Conservation (phyloP, 352 stramenopile genomes). For the Globisporangium splendens region DNA sequence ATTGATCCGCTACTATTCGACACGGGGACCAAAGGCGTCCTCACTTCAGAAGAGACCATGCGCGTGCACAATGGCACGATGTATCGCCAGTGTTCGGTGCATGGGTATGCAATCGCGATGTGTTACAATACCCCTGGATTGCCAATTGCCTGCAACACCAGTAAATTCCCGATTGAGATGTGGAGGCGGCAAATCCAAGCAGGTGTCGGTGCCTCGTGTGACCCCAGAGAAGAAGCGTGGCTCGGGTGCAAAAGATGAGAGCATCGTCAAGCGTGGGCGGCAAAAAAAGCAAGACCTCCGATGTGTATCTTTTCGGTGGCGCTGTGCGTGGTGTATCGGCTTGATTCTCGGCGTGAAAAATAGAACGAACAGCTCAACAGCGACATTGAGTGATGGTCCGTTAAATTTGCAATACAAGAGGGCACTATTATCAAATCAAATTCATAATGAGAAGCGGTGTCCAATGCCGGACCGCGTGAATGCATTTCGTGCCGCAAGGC, state of each 20-base stretch:
- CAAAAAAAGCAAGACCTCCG: no score
- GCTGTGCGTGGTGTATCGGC: no score
- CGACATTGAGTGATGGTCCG: no score
- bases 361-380: no score
- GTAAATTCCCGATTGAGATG: slow-evolving; percentile 20
- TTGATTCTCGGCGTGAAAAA: no score
- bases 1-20: neutral
- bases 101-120: slow-evolving; percentile 11
- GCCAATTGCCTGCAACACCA: slow-evolving; percentile 22
- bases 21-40: neutral
- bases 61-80: slow-evolving; percentile 20
- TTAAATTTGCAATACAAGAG: no score
- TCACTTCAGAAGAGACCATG: slow-evolving; percentile 1
- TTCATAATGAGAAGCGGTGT: no score
- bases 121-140: slow-evolving; percentile 33
- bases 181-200: slow-evolving; percentile 26
- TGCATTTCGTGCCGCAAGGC: no score
- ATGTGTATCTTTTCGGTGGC: no score
- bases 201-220: slow-evolving; percentile 18
- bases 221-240: slow-evolving; percentile 29
- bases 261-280: no score
- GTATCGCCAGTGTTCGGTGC: slow-evolving; percentile 19
- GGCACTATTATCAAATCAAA: no score
- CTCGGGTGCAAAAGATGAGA: slow-evolving; percentile 21
- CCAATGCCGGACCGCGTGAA: no score